Evolutionary conservation across 1,139 yeast species (phyloP), one percentile per base, ranked within the genome.

Genomic region (Sugiyamaella neomexicana): DNA sequence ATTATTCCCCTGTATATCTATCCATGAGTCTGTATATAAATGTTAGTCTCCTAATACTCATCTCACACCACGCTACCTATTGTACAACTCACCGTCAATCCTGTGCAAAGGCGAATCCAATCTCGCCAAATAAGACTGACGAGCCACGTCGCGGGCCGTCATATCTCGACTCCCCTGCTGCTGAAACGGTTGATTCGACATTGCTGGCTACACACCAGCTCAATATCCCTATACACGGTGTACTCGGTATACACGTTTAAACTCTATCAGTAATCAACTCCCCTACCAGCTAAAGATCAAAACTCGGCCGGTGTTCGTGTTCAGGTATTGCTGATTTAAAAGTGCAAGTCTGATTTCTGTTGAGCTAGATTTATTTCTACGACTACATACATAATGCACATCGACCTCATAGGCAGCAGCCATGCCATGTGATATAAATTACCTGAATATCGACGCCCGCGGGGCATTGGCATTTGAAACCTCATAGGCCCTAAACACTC

Each of bases 11-110:
- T 54, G 46, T 20, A 55, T 46, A 23, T 57, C 60, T 50, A 58
- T 54, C 61, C 61, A 65, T n/a, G 59, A 55, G 27, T 61, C 69
- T 23, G 38, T 41, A 8, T 2, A 16, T 9, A 16, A n/a, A 29
- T 12, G 50, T 32, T 20, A 41, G 47, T 3, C 23, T 31, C 43
- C 39, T 23, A 39, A 27, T 16, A 13, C 25, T 13, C 25, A 16
- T 15, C 8, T 20, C 13, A 10, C 31, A 29, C 34, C n/a, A n/a
- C n/a, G n/a, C n/a, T n/a, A n/a, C n/a, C n/a, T n/a, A n/a, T n/a
- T n/a, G 34, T 29, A 9, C 34, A 29, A 37, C 50, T 46, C 37
- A 46, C 50, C 50, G 25, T 46, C 50, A 27, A 46, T 46, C 15
- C 37, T 46, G 15, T 45, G 37, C n/a, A 50, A 23, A 20, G 46